These are phyloP conservation scores for Aspergillus baeticus DNA, from an alignment of 495 filamentous ascomycete genomes.

Conservation along the genomic window DNA sequence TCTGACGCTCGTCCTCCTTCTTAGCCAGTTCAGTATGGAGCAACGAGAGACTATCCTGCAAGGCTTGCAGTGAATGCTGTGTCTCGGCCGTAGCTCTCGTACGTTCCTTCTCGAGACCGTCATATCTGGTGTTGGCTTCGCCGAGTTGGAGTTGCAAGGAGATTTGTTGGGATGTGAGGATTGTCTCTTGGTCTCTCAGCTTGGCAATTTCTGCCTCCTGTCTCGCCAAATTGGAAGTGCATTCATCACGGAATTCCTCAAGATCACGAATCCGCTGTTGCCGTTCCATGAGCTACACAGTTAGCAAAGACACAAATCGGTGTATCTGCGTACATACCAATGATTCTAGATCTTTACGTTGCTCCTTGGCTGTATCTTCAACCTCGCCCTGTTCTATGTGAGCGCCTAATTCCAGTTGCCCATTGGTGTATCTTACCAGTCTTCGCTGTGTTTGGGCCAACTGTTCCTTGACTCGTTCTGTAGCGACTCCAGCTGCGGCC, in stretches of 20 bases:
- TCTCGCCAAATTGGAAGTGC: constrained; percentile 12
- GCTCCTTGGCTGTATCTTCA: constrained; percentile 10
- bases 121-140: constrained; percentile 21
- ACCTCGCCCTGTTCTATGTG: constrained; percentile 21
- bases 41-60: not conserved
- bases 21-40: not conserved
- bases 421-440: constrained; percentile 22
- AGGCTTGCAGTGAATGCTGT: not conserved
- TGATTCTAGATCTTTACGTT: constrained; percentile 4
- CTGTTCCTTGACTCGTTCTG: constrained; percentile 14
- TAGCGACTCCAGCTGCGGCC: constrained; percentile 15
- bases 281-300: constrained; percentile 21
- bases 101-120: constrained; percentile 19
- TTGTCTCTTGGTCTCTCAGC: constrained; percentile 22
- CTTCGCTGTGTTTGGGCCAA: constrained; percentile 21
- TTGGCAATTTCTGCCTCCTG: constrained; percentile 23
- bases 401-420: constrained; percentile 4
- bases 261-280: constrained; percentile 24
- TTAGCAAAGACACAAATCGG: constrained; percentile 13
- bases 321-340: constrained; percentile 14
- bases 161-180: constrained; percentile 17
- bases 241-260: constrained; percentile 15
- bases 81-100: constrained; percentile 5
- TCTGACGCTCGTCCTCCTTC: constrained; percentile 19
- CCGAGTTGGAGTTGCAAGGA: constrained; percentile 23